Base-by-base conservation (phyloP, 176 grass and related monocot genomes). In the Carex myosuroides region DNA sequence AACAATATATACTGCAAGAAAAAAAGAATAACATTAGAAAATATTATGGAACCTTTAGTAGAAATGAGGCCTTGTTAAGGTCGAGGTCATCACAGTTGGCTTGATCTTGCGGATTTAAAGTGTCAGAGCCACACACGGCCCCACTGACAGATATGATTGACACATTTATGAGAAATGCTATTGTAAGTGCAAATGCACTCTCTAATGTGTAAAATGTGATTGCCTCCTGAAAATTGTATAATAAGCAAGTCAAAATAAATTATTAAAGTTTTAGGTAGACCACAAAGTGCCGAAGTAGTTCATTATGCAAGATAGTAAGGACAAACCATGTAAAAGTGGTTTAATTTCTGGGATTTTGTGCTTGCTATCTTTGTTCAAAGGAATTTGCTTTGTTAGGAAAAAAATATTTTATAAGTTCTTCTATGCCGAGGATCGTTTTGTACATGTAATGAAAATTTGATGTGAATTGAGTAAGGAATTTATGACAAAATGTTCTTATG, bases 151-250 rank as follows among this genome's bases (percentile, higher is more conserved):
- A 98, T 80, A 98, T 95, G 64, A 98, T 87, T 83, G 92, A 95
- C 87, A 98, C 73, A 88, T 98, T 98, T 84, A 98, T 98, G 9
- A 98, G 91, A 87, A 98, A 98, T 64, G 95, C 95, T 72, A 98
- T 75, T 20, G 88, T 82, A 79, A 98, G 92, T 67, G 95, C 92
- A 89, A 98, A 95, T 87, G 91, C 95, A 86, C 95, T 98, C 91
- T 98, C 95, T 73, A 98, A 87, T 41, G 79, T 98, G 81, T 98
- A 98, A 87, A 95, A 98, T 79, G 90, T 92, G 53, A 91, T 94
- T 3, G 95, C 92, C 85, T 98, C 95, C 95, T 98, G 89, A 56
- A 91, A 93, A 41, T 86, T 87, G 79, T 26, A 30, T 70, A 83
- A 7, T 41, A 21, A 66, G 48, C 11, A 13, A 76, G 37, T 48